Base-by-base conservation (phyloP, 352 stramenopile genomes). In the Achlya hypogyna region DNA sequence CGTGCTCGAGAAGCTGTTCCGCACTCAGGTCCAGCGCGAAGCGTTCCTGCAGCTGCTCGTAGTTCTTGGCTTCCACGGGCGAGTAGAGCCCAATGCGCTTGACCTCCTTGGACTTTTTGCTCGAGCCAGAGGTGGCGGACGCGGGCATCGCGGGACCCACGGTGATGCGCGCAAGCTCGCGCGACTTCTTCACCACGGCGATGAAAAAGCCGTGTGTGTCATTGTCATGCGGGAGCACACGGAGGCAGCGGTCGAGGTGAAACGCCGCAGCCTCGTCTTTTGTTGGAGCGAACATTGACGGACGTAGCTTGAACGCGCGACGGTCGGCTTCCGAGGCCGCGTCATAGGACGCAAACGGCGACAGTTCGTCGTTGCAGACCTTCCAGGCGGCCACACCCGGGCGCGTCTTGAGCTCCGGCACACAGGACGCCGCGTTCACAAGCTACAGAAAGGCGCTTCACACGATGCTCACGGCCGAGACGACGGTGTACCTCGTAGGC, bases 131-230 rank as follows among this genome's bases (percentile, higher is more conserved):
- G 12, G 49, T 10, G 5, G 22, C 54, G 18, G 70, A 27, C 31
- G 64, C 34, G 4, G 70, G 72, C 4, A 69, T 59, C 42, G 80
- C 74, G 40, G 81, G 79, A 4, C 74, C 77, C 47, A 71, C 71
- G 25, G 79, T 71, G 25, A 62, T 53, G 16, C 71, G 51, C 0
- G 28, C 42, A 4, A 60, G 12, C 22, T 74, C 74, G 60, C 71
- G 69, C 63, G 89, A 91, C 65, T 96, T 96, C 40, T 76, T 35
- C 29, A 99, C 84, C 14, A 99, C 78, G 18, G 90, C 91, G n/a
- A 99, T 69, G 73, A 99, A 99, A 65, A 99, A 97, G 0, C 96
- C 97, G 54, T 97, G 96, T 0, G 96, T 98, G 73, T 99, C 89
- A 63, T 99, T 95, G 65, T 99, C 91, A 65, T 99, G 96, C 22